Evolutionary conservation across 2,329 filamentous ascomycete genomes (phyloP), one percentile per base, ranked within the genome.

Genomic region (Trematosphaeria pertusa): DNA sequence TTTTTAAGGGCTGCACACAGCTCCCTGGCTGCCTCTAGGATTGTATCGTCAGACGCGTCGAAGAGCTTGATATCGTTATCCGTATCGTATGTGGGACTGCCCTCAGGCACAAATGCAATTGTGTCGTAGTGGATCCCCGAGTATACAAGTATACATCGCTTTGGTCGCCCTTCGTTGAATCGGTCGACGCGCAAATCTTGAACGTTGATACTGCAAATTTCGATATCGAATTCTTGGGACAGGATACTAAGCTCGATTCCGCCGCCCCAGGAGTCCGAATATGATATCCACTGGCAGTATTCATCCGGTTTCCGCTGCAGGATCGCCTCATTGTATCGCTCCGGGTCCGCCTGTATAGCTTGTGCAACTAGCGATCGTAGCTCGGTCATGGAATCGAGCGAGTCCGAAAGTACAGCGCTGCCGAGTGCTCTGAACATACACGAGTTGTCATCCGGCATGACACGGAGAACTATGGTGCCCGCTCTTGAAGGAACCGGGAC

Each of bases 381-480:
- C 61, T 88, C 86, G 0, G 79, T 83, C 84, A 89, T 87, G 7
- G 80, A 78, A 53, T 87, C 84, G 59, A 87, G 79, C 1, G 78
- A 77, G 8, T 70, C 68, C 22, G 83, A 81, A 37, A 90, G 83
- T n/a, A 96, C 80, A 3, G 88, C 88, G 43, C 87, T 88, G 12
- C 89, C 89, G 36, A 97, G 86, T 0, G 93, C 92, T 20, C 91
- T 88, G 73, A 97, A 97, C 63, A 97, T 85, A 73, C 93, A 97
- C 48, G 87, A 91, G 72, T 97, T 97, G 72, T 97, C 93, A 65
- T 97, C 93, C 4, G 92, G 91, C 93, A 97, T 97, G 39, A 97
- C 89, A 11, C 93, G 87, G 14, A 97, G 81, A 7, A 95, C 88
- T 14, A 83, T 71, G 1, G 78, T 81, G 36, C 82, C 83, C 22